Base-by-base conservation (phyloP, 148 eudicot genomes). In the Heliamphora exappendiculata region DNA sequence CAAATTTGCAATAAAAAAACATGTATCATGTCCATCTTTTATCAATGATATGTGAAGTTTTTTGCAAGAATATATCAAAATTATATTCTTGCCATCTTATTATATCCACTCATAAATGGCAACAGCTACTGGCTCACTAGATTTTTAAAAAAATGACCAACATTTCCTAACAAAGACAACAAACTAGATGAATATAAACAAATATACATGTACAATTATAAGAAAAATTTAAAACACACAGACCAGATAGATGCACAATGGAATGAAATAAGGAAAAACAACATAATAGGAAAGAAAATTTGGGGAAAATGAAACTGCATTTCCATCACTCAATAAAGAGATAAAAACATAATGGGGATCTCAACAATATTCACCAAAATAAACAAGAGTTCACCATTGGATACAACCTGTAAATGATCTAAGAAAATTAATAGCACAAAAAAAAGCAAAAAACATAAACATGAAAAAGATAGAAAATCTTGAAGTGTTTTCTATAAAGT, bases 261-360 rank as follows among this genome's bases (percentile, higher is more conserved):
- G 14, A 5, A 73, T 73, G 51, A 31, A 57, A 41, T 7, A 73
- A 57, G 36, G 42, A 74, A 29, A 55, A 42, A 28, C 24, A 74
- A 14, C 49, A 74, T 22, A 60, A 22, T 2, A 22, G 14, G 68
- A 74, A 26, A 49, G 12, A 28, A 45, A 47, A 10, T 14, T 2
- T 5, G 10, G 0, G 31, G 47, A 26, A 45, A 29, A 33, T 29
- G 29, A 26, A 44, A 17, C 45, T 34, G n/a, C 66, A 73, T 57
- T 59, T 42, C 24, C 45, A 62, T n/a, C 54, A 42, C 39, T 74
- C 6, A 44, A 47, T 42, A 31, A 33, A 42, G 51, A 75, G 70
- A 75, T 75, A n/a, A 49, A 22, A 44, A n/a, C 41, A 60, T 26
- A 75, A 75, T 45, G 77, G 54, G 36, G 29, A 75, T 75, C 44